phyloP scores from a whole-genome alignment of 768 basidiomycete genomes.

The Leccinum rimulosum region DNA sequence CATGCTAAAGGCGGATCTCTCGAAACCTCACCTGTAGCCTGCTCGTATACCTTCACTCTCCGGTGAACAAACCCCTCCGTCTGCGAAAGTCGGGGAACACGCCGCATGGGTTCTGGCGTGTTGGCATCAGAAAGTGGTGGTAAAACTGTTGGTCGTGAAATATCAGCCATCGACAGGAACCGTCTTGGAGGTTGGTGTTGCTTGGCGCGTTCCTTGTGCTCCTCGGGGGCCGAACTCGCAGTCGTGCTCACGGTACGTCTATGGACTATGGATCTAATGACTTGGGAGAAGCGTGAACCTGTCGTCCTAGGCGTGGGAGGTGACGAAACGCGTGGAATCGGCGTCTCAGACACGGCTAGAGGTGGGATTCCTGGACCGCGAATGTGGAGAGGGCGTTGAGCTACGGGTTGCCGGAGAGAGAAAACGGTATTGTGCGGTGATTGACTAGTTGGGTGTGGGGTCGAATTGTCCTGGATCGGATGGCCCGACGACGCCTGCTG shows the following conservation, averaged over 20 bases:
- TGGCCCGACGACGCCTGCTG: slow-evolving; percentile 1
- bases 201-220: slow-evolving; percentile 11
- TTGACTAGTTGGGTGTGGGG: slow-evolving; percentile 3
- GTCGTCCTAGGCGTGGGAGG: slow-evolving; percentile 16
- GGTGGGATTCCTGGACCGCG: slow-evolving; percentile 16
- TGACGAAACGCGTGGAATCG: slow-evolving; percentile 13
- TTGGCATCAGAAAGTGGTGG: slow-evolving; percentile 1
- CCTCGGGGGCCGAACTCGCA: not conserved
- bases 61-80: slow-evolving; percentile 31
- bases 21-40: slow-evolving; percentile 17
- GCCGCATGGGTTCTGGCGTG: slow-evolving; percentile 11
- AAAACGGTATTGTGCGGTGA: slow-evolving; percentile 3
- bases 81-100: slow-evolving; percentile 4
- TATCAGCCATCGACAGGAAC: slow-evolving; percentile 16
- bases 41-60: slow-evolving; percentile 28
- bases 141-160: slow-evolving; percentile 3
- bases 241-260: slow-evolving; percentile 14
- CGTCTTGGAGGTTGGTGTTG: slow-evolving; percentile 8
- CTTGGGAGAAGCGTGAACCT: slow-evolving; percentile 21
- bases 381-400: slow-evolving; percentile 17
- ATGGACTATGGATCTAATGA: slow-evolving; percentile 24
- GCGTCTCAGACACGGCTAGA: slow-evolving; percentile 19
- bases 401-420: slow-evolving; percentile 7
- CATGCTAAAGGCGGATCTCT: not conserved
- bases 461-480: not conserved